These are phyloP conservation scores for Rhexocercosporidium sp. DNA, from an alignment of 2,329 filamentous ascomycete species.

Conservation along the genomic window DNA sequence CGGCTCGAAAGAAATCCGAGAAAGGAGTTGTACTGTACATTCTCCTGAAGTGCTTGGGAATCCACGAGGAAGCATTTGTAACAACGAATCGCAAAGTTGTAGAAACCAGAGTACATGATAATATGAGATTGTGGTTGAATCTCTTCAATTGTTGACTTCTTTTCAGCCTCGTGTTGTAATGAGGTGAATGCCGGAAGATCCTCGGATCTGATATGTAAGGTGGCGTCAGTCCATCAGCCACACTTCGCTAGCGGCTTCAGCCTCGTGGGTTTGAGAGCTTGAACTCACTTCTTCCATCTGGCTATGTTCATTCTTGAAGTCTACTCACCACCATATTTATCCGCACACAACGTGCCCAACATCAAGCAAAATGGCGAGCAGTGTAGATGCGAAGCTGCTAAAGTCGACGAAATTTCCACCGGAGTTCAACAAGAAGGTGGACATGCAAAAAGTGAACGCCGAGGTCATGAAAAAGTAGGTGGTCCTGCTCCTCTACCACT, in stretches of 20 bases:
- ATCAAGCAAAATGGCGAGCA: constrained; percentile 69
- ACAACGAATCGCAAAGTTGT: too few relatives aligned
- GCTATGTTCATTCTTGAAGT: not conserved
- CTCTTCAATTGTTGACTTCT: not conserved
- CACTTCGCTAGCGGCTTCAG: constrained; percentile 27
- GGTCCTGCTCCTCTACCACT: constrained; percentile 19
- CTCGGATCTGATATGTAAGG: not conserved
- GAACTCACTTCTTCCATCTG: not conserved
- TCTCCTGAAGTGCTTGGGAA: not conserved
- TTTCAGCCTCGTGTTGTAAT: constrained; percentile 7
- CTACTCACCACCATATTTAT: not conserved
- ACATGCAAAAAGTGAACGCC: constrained; percentile 96
- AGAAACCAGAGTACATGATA: not conserved
- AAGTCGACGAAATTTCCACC: constrained; percentile 91
- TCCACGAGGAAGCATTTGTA: not conserved
- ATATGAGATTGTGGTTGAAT: not conserved
- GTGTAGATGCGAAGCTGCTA: constrained; percentile 86
- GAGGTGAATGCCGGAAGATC: not conserved
- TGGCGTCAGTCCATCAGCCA: constrained; percentile 4
- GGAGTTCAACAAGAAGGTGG: constrained; percentile 94
- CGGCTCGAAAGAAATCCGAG: not conserved
- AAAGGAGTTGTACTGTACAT: too few relatives aligned
- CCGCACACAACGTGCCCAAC: constrained; percentile 18
- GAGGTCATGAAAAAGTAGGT: constrained; percentile 96
- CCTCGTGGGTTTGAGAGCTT: constrained; percentile 27